phyloP scores from a whole-genome alignment of 169 alveolate species.

The Eimeria tenella region DNA sequence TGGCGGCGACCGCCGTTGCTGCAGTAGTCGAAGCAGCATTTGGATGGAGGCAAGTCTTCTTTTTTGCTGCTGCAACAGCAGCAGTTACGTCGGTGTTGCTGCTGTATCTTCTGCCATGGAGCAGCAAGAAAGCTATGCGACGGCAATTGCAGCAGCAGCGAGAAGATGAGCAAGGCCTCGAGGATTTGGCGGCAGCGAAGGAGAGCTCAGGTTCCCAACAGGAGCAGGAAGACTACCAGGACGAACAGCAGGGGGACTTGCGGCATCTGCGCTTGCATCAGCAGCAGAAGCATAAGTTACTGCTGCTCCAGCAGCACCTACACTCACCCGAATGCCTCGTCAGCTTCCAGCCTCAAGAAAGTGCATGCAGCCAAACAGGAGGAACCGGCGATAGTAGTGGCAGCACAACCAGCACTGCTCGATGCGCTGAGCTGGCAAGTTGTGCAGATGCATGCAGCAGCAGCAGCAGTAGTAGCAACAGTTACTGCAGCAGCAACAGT shows the following conservation, averaged over 20 bases:
- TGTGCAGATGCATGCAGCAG: neutral
- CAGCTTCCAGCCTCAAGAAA: constrained; percentile 42
- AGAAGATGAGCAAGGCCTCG: neutral
- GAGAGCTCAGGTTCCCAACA: neutral
- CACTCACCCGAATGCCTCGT: constrained; percentile 19
- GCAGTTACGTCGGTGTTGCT: constrained; percentile 28
- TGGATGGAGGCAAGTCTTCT: constrained; percentile 85
- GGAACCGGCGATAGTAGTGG: constrained; percentile 46
- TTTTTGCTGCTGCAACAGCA: constrained; percentile 76
- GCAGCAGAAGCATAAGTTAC: constrained; percentile 28
- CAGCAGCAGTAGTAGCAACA: constrained; percentile 12
- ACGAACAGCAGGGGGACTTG: neutral
- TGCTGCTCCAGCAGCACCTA: constrained; percentile 61
- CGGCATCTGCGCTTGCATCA: neutral
- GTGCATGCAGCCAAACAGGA: constrained; percentile 4
- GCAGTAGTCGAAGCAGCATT: constrained; percentile 80
- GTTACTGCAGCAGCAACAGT: constrained; percentile 31
- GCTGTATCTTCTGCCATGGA: constrained; percentile 33
- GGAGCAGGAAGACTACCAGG: constrained; percentile 25
- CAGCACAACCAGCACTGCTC: neutral
- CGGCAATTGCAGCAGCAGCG: constrained; percentile 24
- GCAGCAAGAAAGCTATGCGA: constrained; percentile 19
- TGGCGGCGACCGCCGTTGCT: constrained; percentile 83
- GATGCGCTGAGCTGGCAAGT: neutral
- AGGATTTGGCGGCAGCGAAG: constrained; percentile 33